Evolutionary conservation across 2,329 filamentous ascomycete species (phyloP), one percentile per base, ranked within the genome.

Genomic region (Ceratocystis colombiana): DNA sequence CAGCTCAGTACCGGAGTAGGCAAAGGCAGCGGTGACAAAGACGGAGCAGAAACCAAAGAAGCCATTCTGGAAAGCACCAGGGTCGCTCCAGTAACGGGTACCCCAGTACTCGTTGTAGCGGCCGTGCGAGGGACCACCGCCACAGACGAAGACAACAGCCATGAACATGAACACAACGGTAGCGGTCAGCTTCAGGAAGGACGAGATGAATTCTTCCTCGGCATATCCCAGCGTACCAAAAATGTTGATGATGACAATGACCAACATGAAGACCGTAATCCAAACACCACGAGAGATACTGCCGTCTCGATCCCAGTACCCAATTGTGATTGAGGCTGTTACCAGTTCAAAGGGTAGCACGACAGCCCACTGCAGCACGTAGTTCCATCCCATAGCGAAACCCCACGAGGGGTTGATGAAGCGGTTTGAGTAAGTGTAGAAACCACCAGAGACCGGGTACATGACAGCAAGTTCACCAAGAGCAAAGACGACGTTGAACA

Each of bases 31-130:
- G 0, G 83, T 88, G 65, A 88, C 85, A 69, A 89, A 88, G 67
- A 87, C 83, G 68, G 79, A 80, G 73, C 85, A 88, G 69, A 89
- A 82, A 3, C 87, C 87, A 67, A 84, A 83, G 77, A 88, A 88
- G 37, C 86, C 86, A 70, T 88, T 82, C 74, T 87, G 78, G 74
- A 89, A 89, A 0, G 79, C 78, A 1, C 78, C 78, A 0, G 78
- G 75, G 1, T 76, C 71, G 69, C 77, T 71, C 78, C 79, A 77
- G 59, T 75, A 75, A 33, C 76, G 73, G n/a, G 75, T 74, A 2
- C 80, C 78, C 71, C 72, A 74, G 69, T 78, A 80, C 5, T 76
- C 69, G 69, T 73, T 72, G 69, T 79, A 80, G 2, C 71, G 68
- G 44, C 76, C 74, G 2, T 67, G 73, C 1, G 76, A 76, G 15